Evolutionary conservation across 2,329 filamentous ascomycete species (phyloP).

Genomic region (Chaetoscypha palmicola): DNA sequence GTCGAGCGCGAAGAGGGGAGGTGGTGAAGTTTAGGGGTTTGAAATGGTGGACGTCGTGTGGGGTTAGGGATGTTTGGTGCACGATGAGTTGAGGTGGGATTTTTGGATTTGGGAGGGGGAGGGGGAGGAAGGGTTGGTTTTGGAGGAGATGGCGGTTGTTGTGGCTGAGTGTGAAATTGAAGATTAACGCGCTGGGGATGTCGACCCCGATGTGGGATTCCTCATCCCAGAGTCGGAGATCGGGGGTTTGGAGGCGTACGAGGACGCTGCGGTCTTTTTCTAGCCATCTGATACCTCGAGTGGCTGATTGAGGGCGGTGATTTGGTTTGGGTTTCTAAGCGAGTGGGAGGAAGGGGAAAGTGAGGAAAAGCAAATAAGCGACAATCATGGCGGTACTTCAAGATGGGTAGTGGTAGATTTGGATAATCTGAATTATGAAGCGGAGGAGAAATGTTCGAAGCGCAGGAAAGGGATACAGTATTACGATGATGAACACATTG

Average conservation of each 20-base stretch:
- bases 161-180: constrained; percentile 19
- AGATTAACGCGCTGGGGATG: constrained; percentile 15
- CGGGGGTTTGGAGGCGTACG: constrained; percentile 16
- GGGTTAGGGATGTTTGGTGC: constrained; percentile 10
- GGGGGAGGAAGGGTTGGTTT: constrained; percentile 17
- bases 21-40: neutral
- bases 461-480: too few species aligned
- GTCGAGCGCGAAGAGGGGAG: neutral
- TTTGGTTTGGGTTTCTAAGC: neutral
- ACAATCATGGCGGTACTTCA: neutral
- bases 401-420: neutral
- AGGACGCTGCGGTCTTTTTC: constrained; percentile 14
- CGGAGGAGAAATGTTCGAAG: neutral
- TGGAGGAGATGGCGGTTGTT: constrained; percentile 19
- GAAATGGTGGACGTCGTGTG: neutral
- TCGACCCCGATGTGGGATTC: constrained; percentile 9
- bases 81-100: constrained; percentile 14
- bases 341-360: neutral
- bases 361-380: neutral
- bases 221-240: constrained; percentile 14
- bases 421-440: neutral
- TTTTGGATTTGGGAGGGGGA: constrained; percentile 11
- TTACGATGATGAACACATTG: too few species aligned
- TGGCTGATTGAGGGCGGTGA: constrained; percentile 34
- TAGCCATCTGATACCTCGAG: constrained; percentile 30